phyloP scores from a whole-genome alignment of 805 yeast genomes.

The Ogataea ganodermae region DNA sequence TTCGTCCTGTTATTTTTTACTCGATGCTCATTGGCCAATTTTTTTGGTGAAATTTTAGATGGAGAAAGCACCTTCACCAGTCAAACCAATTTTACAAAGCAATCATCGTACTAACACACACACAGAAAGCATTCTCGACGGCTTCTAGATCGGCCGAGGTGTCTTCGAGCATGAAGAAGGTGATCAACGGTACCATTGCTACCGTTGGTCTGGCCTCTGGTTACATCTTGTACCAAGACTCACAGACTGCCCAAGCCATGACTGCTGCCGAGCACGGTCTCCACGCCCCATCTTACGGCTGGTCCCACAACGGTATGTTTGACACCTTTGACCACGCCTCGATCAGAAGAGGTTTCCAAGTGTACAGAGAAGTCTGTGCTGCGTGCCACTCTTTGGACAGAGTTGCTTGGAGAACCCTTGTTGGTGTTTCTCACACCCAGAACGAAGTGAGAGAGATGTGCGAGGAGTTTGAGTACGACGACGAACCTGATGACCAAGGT shows the following conservation, averaged over 20 bases:
- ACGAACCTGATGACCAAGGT: slow-evolving; percentile 95
- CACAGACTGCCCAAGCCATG: slow-evolving; percentile 90
- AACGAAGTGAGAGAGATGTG: slow-evolving; percentile 90
- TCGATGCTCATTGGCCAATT: slow-evolving; percentile 30
- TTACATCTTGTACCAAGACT: slow-evolving; percentile 78
- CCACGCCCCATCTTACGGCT: slow-evolving; percentile 88
- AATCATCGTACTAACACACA: slow-evolving; percentile 2
- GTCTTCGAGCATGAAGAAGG: slow-evolving; percentile 44
- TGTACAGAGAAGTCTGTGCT: slow-evolving; percentile 98
- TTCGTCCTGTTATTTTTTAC: slow-evolving; percentile 29
- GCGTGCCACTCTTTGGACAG: slow-evolving; percentile 97
- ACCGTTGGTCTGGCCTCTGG: slow-evolving; percentile 80
- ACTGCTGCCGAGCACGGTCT: slow-evolving; percentile 99
- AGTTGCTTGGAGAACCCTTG: slow-evolving; percentile 97
- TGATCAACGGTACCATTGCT: slow-evolving; percentile 65
- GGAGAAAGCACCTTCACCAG: slow-evolving; percentile 21
- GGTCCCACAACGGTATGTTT: slow-evolving; percentile 94
- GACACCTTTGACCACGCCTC: slow-evolving; percentile 91
- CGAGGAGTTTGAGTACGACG: slow-evolving; percentile 96
- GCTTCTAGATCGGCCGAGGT: slow-evolving; percentile 34
- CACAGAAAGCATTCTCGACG: slow-evolving; percentile 38
- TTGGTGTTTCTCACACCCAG: slow-evolving; percentile 93
- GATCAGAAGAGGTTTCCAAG: slow-evolving; percentile 98
- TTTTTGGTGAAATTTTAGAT: slow-evolving; percentile 3
- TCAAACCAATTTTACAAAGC: background rate